Evolutionary conservation across 768 basidiomycete genomes (phyloP).

Genomic region (Pisolithus microcarpus): DNA sequence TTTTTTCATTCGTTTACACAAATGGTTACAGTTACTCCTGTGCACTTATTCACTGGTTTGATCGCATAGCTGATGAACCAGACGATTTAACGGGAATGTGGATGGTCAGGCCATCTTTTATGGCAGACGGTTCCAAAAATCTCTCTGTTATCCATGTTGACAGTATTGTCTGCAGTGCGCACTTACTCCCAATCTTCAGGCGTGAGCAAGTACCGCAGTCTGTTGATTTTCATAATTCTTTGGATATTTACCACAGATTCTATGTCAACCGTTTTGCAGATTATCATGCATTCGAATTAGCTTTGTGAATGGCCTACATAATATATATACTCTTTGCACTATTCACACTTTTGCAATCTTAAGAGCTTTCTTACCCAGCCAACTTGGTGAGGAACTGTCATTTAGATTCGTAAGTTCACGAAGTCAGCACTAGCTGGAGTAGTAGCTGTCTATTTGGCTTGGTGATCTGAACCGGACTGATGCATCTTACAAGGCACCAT

Average conservation of each 20-base stretch:
- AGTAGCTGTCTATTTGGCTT: too few species aligned
- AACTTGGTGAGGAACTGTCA: too few species aligned
- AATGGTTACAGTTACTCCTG: slow-evolving; percentile 9
- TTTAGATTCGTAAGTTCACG: too few species aligned
- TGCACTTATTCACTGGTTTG: slow-evolving; percentile 17
- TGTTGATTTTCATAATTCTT: slow-evolving; percentile 13
- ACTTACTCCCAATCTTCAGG: slow-evolving; percentile 15
- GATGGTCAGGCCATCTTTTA: slow-evolving; percentile 11
- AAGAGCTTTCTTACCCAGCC: too few species aligned
- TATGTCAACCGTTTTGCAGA: slow-evolving; percentile 29
- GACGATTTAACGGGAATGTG: slow-evolving; percentile 17
- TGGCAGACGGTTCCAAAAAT: background rate
- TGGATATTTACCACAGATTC: slow-evolving; percentile 22
- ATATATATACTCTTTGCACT: too few species aligned
- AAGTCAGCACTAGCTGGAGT: too few species aligned
- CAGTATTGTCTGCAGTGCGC: slow-evolving; percentile 8
- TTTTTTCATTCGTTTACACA: too few species aligned
- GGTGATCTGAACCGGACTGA: too few species aligned
- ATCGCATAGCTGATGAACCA: slow-evolving; percentile 4
- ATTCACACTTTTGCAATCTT: too few species aligned
- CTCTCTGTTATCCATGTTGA: slow-evolving; percentile 12
- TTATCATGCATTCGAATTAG: slow-evolving; percentile 19
- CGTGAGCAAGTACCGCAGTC: slow-evolving; percentile 11
- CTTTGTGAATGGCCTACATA: too few species aligned
- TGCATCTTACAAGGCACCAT: too few species aligned